These are phyloP conservation scores for Coemansia sp. DNA, from an alignment of 192 early-diverging fungal genomes.

Conservation along the genomic window DNA sequence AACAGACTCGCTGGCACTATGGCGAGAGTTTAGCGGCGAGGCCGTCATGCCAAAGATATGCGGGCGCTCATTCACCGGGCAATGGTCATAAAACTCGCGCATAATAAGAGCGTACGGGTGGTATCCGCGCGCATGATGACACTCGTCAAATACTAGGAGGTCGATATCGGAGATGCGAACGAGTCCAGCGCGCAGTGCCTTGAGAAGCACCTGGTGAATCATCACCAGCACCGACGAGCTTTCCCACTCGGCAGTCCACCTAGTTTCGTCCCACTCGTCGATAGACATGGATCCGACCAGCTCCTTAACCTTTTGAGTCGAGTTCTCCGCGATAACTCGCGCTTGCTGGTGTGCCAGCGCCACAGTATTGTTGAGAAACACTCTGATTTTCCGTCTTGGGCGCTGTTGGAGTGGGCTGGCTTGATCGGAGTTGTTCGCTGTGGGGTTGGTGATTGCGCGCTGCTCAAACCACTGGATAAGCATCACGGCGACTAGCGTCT, in stretches of 20 bases:
- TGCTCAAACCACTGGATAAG: constrained; percentile 77
- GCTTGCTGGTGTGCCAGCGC: constrained; percentile 88
- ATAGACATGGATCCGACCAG: constrained; percentile 72
- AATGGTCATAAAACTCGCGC: constrained; percentile 77
- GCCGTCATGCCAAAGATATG: constrained; percentile 94
- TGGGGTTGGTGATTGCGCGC: constrained; percentile 8
- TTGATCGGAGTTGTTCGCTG: background rate
- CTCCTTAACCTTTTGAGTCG: constrained; percentile 62
- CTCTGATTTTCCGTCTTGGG: constrained; percentile 34
- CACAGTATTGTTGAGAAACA: constrained; percentile 89
- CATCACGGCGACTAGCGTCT: constrained; percentile 89
- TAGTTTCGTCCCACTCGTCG: constrained; percentile 63
- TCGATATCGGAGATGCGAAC: constrained; percentile 70
- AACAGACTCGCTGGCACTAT: constrained; percentile 37
- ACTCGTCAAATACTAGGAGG: constrained; percentile 94
- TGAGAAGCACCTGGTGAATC: constrained; percentile 85
- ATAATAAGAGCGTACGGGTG: constrained; percentile 84
- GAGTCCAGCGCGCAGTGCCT: constrained; percentile 73
- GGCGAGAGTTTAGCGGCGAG: constrained; percentile 68
- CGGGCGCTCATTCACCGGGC: constrained; percentile 60
- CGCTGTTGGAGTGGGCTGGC: background rate
- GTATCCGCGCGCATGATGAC: constrained; percentile 81
- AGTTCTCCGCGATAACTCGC: constrained; percentile 73
- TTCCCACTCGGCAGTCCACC: constrained; percentile 66
- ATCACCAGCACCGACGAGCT: constrained; percentile 78